Conservation (phyloP, 805 yeast genomes). For the Yarrowia deformans region DNA sequence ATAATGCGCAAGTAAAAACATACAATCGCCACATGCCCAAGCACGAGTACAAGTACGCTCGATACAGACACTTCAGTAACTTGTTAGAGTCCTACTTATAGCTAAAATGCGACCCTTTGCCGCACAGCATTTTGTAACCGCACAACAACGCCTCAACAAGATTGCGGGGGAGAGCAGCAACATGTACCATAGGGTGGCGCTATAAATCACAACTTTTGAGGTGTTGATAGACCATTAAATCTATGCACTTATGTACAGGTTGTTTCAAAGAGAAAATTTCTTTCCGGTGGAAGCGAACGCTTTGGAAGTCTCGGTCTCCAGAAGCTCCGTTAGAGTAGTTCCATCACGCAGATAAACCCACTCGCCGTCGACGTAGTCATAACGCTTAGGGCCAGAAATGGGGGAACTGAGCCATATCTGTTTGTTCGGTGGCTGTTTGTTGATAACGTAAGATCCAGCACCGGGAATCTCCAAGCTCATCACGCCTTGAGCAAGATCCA, state of each 20-base stretch:
- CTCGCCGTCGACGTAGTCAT: conserved; percentile 72
- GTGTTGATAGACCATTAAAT: not conserved
- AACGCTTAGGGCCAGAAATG: conserved; percentile 85
- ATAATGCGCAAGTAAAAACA: no score
- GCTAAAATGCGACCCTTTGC: no score
- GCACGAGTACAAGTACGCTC: not conserved
- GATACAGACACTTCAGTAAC: no score
- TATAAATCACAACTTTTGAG: no score
- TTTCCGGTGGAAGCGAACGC: conserved; percentile 37
- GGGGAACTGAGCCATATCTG: conserved; percentile 98
- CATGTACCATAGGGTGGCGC: no score
- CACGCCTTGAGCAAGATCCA: conserved; percentile 84
- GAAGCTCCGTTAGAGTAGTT: conserved; percentile 56
- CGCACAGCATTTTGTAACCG: not conserved
- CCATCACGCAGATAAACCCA: conserved; percentile 85
- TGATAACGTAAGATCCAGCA: conserved; percentile 86
- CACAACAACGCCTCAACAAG: conserved; percentile 2
- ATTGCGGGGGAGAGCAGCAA: not conserved
- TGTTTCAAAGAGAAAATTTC: conserved; percentile 15
- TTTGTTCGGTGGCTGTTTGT: conserved; percentile 96
- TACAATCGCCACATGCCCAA: not conserved
- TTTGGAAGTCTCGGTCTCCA: conserved; percentile 55
- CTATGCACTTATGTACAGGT: conserved; percentile 18
- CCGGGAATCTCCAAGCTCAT: conserved; percentile 74
- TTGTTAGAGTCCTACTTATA: no score